Evolutionary conservation across 2,329 filamentous ascomycete genomes (phyloP).

Genomic region (Ceratocystis harringtonii): DNA sequence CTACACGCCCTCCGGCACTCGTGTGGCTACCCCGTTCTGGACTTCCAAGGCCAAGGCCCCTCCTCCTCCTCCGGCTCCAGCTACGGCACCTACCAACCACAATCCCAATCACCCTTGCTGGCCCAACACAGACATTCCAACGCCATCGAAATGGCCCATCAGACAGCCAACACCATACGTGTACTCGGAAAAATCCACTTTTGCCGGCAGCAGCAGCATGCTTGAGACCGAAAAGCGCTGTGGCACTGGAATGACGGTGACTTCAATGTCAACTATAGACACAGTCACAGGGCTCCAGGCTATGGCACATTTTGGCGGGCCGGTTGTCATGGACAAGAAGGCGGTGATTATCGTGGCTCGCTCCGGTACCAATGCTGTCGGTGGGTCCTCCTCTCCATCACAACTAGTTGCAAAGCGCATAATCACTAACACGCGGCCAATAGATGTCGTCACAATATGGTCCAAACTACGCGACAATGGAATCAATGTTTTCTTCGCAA

Average conservation of each 20-base stretch:
- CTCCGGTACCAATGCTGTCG: conserved; percentile 12
- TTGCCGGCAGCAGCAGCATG: not conserved
- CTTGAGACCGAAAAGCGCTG: not conserved
- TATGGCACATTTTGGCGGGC: not conserved
- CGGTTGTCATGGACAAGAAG: conserved; percentile 6
- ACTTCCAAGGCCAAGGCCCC: not conserved
- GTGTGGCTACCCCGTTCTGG: conserved; percentile 1
- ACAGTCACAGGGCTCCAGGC: not conserved
- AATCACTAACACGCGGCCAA: not conserved
- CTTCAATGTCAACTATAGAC: not conserved
- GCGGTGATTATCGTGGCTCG: conserved; percentile 10
- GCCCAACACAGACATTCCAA: not conserved
- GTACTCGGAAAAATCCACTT: not conserved
- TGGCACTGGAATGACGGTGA: not conserved
- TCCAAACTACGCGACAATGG: conserved; percentile 11
- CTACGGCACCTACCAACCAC: not conserved
- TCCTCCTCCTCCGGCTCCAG: not conserved
- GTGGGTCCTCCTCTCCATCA: not conserved
- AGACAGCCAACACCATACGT: not conserved
- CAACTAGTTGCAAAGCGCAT: not conserved
- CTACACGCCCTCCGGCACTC: not conserved
- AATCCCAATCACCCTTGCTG: not conserved
- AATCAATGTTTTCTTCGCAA: conserved; percentile 14
- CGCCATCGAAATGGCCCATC: not conserved
- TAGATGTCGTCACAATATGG: conserved; percentile 13